Evolutionary conservation across 371 early-diverging fungal species (phyloP).

Genomic region (Saksenaea oblongispora): DNA sequence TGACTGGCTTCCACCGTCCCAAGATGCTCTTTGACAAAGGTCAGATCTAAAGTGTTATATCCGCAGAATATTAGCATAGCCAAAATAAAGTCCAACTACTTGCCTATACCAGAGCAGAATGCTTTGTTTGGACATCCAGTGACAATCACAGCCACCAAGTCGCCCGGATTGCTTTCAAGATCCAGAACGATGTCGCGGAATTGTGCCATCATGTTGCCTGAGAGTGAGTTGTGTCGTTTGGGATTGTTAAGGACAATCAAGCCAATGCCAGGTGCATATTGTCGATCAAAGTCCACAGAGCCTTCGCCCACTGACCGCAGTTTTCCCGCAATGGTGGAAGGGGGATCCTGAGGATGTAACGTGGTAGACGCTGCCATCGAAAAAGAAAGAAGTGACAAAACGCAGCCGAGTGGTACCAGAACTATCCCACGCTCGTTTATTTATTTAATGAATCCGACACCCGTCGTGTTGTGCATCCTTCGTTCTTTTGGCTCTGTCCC

Average conservation of each 20-base stretch:
- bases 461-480: too few relatives aligned
- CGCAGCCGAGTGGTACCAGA: too few relatives aligned
- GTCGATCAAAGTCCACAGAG: slow-evolving; percentile 34
- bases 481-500: too few relatives aligned
- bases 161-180: slow-evolving; percentile 29
- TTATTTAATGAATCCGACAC: too few relatives aligned
- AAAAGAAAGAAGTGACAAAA: not conserved
- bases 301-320: slow-evolving; percentile 34
- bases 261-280: slow-evolving; percentile 50
- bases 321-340: slow-evolving; percentile 3
- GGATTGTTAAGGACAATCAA: slow-evolving; percentile 55
- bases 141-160: slow-evolving; percentile 53
- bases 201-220: slow-evolving; percentile 75
- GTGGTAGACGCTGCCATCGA: not conserved
- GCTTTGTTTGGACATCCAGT: slow-evolving; percentile 52
- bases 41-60: slow-evolving; percentile 43
- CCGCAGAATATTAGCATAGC: not conserved
- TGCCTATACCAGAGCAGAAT: slow-evolving; percentile 73
- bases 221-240: slow-evolving; percentile 62
- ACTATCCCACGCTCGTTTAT: too few relatives aligned
- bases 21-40: slow-evolving; percentile 49
- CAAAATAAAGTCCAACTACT: not conserved
- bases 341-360: slow-evolving; percentile 1
- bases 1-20: slow-evolving; percentile 38
- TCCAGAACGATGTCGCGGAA: slow-evolving; percentile 55